Evolutionary conservation across 2,329 filamentous ascomycete genomes (phyloP), one percentile per base, ranked within the genome.

Genomic region (Colletotrichum tamarilloi): DNA sequence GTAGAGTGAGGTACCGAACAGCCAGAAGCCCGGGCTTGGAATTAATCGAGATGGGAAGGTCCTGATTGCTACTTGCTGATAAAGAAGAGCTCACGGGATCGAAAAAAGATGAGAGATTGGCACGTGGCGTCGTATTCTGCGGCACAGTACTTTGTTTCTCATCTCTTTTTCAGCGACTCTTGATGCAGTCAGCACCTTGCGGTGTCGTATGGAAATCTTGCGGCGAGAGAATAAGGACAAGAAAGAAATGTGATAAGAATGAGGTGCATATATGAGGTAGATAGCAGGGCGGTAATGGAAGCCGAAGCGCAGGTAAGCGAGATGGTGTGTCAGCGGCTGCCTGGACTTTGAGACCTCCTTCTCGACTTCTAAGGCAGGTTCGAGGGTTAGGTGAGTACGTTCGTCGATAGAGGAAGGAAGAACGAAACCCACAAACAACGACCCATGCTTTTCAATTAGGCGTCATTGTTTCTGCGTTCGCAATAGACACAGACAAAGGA

Each of bases 271-370:
- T 35, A 12, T 35, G 4, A 35, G 6, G 38, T 42, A 14, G 38
- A 1, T 56, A 32, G 46, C 62, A 12, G 55, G 19, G 42, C 63
- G 38, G 30, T 24, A 24, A 11, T n/a, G 24, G 14, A 35, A 16
- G 49, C 24, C 62, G 35, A 26, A 26, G 32, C 52, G 69, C 22
- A 14, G 22, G 28, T 16, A 68, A 53, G 32, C 65, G 42, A 55
- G 64, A 58, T 68, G 69, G 58, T 68, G 69, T 68, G 69, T 72
- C 69, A 68, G 65, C 69, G 28, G 65, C 65, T 72, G 68, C 68
- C 68, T 72, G 28, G 68, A 57, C 11, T 59, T 32, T 38, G 49
- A 28, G 46, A 49, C 46, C 28, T 19, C 38, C 38, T 19, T 42
- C 28, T 19, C 38, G 38, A 42, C 38, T 19, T 19, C 58, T 62